Evolutionary conservation across 163 green algal species (phyloP), one percentile per base, ranked within the genome.

Genomic region (Chlorella variabilis): DNA sequence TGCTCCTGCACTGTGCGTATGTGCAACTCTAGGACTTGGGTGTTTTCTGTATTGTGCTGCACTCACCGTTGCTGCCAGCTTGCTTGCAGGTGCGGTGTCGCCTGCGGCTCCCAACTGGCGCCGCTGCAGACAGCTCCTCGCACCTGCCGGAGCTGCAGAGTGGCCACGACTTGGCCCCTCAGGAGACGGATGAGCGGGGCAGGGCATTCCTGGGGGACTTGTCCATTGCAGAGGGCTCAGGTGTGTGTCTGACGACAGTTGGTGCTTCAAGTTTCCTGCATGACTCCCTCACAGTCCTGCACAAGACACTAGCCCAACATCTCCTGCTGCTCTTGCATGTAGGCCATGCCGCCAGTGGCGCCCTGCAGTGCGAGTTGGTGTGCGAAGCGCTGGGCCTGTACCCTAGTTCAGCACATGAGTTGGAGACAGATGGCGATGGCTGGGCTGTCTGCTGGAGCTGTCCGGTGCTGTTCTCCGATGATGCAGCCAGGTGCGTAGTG

Each of bases 401-500:
- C 74, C 59, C 81, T 5, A 49, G 42, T 18, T 61, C 80, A 3
- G 58, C 77, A 17, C 34, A 78, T 29, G 79, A 87, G 61, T 42
- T 84, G 38, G 68, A 82, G 23, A 84, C 77, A 25, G 83, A 78
- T 33, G 48, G 48, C 4, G 69, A 85, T 11, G 80, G 73, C 36
- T 90, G 88, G 85, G 54, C 71, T 2, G 56, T 68, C 11, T 78
- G 59, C n/a, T 95, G 91, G 91, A 41, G 34, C 23, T 82, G 81
- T 36, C 62, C 76, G 13, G 86, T 95, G 63, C 75, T 94, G 39
- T 95, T 95, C 62, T 87, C 86, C 8, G 91, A 95, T 69, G 85
- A 95, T 38, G 85, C 85, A 1, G 77, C 80, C 48, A 81, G 59
- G 79, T 77, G 41, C 0, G 77, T 15, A 2, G 2, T 20, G 36